phyloP scores from a whole-genome alignment of 2,329 filamentous ascomycete genomes.

The Clarireedia sp. region DNA sequence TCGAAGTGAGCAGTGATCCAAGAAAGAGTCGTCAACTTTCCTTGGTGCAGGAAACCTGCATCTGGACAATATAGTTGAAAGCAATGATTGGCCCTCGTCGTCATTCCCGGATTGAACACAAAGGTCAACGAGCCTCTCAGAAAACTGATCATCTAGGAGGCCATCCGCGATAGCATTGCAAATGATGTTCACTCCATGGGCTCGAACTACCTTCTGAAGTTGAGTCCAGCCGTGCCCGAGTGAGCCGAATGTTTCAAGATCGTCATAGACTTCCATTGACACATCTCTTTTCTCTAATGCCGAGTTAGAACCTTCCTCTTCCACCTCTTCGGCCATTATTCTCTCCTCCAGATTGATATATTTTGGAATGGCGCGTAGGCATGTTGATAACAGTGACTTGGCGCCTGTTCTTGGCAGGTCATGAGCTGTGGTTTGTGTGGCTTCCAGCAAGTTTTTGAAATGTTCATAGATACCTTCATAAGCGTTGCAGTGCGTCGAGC shows the following conservation, averaged over 20 bases:
- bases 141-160: constrained; percentile 35
- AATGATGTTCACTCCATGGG: constrained; percentile 39
- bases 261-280: constrained; percentile 40
- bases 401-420: constrained; percentile 21
- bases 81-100: constrained; percentile 36
- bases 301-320: constrained; percentile 31
- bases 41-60: constrained; percentile 32
- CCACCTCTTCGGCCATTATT: constrained; percentile 33
- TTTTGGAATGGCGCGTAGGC: constrained; percentile 40
- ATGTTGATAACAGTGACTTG: constrained; percentile 41
- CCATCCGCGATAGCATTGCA: constrained; percentile 35
- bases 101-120: constrained; percentile 32
- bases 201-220: constrained; percentile 37
- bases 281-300: constrained; percentile 30
- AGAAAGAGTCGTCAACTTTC: constrained; percentile 21
- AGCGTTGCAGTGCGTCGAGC: constrained; percentile 30
- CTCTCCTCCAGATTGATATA: constrained; percentile 40
- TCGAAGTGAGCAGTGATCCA: constrained; percentile 21
- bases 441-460: constrained; percentile 37
- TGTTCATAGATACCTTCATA: constrained; percentile 39
- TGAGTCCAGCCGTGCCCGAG: constrained; percentile 37
- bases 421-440: constrained; percentile 28
- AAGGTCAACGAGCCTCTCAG: constrained; percentile 35
- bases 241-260: constrained; percentile 39
- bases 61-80: constrained; percentile 30